Evolutionary conservation across 768 basidiomycete genomes (phyloP).

Genomic region (Boletus edulis): DNA sequence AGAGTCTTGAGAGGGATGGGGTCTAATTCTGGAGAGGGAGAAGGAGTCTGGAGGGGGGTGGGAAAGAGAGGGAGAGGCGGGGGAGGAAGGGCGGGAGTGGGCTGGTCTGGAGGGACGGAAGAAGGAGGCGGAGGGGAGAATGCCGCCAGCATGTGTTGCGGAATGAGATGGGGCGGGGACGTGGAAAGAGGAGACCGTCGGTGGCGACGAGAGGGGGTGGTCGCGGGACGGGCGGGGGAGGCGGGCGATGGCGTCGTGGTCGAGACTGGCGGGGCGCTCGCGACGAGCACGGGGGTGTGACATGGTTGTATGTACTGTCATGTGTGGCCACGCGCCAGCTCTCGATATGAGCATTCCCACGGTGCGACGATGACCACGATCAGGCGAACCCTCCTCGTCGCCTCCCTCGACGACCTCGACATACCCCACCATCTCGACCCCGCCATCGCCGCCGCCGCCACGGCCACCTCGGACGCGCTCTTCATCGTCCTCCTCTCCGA

Average conservation of each 20-base stretch:
- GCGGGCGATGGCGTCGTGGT: constrained; percentile 12
- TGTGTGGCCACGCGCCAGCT: no score
- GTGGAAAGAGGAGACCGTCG: constrained; percentile 26
- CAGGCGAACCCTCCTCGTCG: constrained; percentile 44
- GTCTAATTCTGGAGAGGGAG: constrained; percentile 39
- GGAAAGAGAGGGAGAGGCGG: constrained; percentile 21
- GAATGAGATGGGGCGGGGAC: constrained; percentile 48
- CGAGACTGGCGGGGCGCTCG: constrained; percentile 14
- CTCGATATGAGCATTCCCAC: constrained; percentile 12
- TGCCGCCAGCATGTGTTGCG: constrained; percentile 68
- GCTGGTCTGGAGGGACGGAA: constrained; percentile 67
- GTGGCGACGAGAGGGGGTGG: constrained; percentile 26
- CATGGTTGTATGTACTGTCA: background rate
- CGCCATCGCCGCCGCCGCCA: constrained; percentile 47
- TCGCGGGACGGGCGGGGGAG: constrained; percentile 7
- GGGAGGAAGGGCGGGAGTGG: constrained; percentile 42
- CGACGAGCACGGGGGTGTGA: background rate
- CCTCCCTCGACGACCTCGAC: constrained; percentile 48
- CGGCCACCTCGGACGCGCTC: constrained; percentile 48
- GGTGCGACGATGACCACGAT: constrained; percentile 1
- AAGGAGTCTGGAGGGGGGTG: constrained; percentile 19
- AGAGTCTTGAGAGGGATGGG: constrained; percentile 40
- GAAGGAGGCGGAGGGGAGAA: constrained; percentile 77
- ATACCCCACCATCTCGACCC: constrained; percentile 55
- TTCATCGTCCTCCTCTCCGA: constrained; percentile 64